Base-by-base conservation (phyloP, 1,139 yeast genomes). In the Hemisphaericaspora xylofermentans region DNA sequence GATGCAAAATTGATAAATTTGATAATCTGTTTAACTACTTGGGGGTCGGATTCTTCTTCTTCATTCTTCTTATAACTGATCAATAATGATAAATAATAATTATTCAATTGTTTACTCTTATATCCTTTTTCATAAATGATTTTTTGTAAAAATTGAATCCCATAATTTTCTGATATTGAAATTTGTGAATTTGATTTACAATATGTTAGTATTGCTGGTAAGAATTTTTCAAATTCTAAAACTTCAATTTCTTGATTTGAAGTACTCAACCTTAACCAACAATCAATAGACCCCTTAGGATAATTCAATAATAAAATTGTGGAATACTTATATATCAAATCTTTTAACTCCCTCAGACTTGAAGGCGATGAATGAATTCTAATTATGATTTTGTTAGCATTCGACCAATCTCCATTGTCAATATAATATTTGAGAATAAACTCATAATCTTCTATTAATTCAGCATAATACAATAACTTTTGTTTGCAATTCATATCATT, bases 171-270 rank as follows among this genome's bases (percentile, higher is more conserved):
- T 21, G 41, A 33, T 2, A 63, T 45, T 2, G 63, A 52, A 10
- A 64, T 49, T 3, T 44, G 41, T 1, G 43, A 56, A 45, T 70
- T 72, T 42, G 72, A 68, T 30, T 78, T 71, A 49, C 81, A 81
- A 60, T 85, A 88, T 0, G 82, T 72, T 46, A 89, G 59, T 14
- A 93, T 66, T 0, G 97, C 82, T 1, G 97, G 95, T 5, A 93
- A 63, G 24, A 94, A 67, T 46, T 73, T 78, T 9, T 77, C 74
- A 33, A 82, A 80, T 41, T 85, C 76, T 10, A 78, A 43, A 17
- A 14, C 17, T 14, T 57, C 61, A 12, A 8, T 12, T 19, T 40
- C 45, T 19, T 31, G 34, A 13, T n/a, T 31, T 2, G 15, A 13
- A n/a, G n/a, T n/a, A 15, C 54, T 48, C 38, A 81, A 61, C 43